A percentile compares a stretch with the other conserved stretches of the same genome.
These are phyloP conservation scores for Papiliotrema fonsecae DNA, from an alignment of 1,284 basidiomycete genomes.

Conservation along the genomic window DNA sequence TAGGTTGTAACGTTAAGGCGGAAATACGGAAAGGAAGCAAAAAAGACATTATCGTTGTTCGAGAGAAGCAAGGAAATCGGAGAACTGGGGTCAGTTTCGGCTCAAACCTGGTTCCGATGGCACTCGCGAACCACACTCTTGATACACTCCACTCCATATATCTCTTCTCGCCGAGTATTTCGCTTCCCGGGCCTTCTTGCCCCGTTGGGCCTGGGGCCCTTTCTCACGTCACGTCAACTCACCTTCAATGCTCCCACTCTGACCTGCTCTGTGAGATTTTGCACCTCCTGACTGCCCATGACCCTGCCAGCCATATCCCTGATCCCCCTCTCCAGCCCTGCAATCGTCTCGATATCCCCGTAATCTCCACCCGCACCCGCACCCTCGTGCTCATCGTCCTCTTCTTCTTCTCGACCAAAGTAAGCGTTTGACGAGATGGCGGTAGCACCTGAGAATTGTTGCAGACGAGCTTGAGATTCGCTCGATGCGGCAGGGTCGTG, in stretches of 20 bases:
- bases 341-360: conserved; percentile 60
- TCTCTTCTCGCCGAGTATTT: neutral
- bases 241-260: conserved; percentile 81
- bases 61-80: conserved; percentile 1
- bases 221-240: conserved; percentile 26
- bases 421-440: conserved; percentile 93
- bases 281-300: conserved; percentile 84
- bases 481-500: conserved; percentile 71
- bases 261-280: conserved; percentile 78
- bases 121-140: neutral
- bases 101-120: neutral
- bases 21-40: no score
- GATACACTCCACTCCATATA: neutral
- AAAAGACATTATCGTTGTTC: neutral
- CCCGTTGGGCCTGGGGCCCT: neutral
- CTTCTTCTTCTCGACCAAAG: conserved; percentile 89
- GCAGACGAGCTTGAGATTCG: conserved; percentile 78
- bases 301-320: conserved; percentile 73
- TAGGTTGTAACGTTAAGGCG: no score
- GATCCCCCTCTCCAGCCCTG: conserved; percentile 65
- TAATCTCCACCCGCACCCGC: conserved; percentile 59
- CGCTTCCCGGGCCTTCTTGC: neutral
- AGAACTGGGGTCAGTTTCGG: neutral
- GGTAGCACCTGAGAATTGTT: conserved; percentile 84
- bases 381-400: conserved; percentile 52